phyloP scores from a whole-genome alignment of 2,329 filamentous ascomycete species.

The Hypocreales sp. region DNA sequence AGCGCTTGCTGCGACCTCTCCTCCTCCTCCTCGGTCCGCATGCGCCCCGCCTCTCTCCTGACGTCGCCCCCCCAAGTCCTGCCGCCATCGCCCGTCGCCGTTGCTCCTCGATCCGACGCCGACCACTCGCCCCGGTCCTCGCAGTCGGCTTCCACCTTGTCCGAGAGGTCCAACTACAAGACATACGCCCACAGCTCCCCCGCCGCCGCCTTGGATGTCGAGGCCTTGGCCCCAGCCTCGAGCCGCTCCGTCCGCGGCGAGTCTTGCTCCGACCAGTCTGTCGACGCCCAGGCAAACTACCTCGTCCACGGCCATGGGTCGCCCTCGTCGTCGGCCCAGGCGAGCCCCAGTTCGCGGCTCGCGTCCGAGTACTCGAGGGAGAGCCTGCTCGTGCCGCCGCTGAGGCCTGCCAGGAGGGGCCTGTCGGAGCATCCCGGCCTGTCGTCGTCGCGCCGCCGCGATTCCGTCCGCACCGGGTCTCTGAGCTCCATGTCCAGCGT shows the following conservation, averaged over 20 bases:
- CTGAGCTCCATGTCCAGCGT: constrained; percentile 39
- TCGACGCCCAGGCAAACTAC: constrained; percentile 31
- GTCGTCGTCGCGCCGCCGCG: constrained; percentile 33
- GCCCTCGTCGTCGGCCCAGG: no score
- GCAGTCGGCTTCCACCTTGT: no score
- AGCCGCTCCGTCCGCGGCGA: constrained; percentile 29
- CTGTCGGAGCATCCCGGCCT: constrained; percentile 34
- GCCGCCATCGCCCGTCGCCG: no score
- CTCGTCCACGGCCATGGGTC: constrained; percentile 30
- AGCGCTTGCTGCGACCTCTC: constrained; percentile 30
- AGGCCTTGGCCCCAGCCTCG: constrained; percentile 25
- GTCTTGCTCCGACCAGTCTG: constrained; percentile 27
- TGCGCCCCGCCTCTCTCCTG: no score
- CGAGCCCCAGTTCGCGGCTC: constrained; percentile 14
- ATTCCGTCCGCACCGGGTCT: constrained; percentile 36
- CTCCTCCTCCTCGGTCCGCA: no score
- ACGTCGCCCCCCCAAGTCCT: no score
- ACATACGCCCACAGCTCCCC: constrained; percentile 32
- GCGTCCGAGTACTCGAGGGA: constrained; percentile 41
- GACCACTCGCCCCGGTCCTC: no score
- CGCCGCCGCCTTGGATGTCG: constrained; percentile 6
- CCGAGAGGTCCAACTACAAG: constrained; percentile 44
- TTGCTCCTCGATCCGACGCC: no score
- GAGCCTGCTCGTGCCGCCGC: constrained; percentile 40
- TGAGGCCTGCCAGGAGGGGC: constrained; percentile 29